Conservation (phyloP, 2,329 filamentous ascomycete species). For the Botrytis medusae region DNA sequence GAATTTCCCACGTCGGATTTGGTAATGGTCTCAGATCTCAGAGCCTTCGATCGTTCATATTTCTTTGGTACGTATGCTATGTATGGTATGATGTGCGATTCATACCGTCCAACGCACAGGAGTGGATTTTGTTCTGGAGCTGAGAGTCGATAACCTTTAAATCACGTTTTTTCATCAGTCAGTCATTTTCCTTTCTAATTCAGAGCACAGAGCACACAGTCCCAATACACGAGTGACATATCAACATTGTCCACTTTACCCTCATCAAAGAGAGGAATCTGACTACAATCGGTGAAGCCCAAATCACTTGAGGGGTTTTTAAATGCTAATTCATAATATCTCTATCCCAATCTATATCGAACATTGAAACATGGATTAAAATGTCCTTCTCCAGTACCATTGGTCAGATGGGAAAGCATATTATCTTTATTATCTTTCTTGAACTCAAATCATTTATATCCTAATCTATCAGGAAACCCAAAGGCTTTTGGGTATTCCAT, state of each 20-base stretch:
- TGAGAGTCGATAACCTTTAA: not conserved
- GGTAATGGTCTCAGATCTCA: not conserved
- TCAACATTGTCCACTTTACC: not conserved
- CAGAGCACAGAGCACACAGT: not conserved
- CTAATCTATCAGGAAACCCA: not conserved
- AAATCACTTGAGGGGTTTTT: not conserved
- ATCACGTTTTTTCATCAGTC: not conserved
- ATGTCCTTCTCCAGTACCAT: not conserved
- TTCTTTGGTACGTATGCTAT: not conserved
- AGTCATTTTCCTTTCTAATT: not conserved
- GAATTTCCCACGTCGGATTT: not conserved
- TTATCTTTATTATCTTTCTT: not conserved
- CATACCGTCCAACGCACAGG: not conserved
- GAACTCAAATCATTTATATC: not conserved
- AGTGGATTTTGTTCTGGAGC: not conserved
- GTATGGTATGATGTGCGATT: not conserved
- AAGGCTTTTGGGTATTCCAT: not conserved
- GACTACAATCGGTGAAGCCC: not conserved
- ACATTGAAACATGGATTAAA: not conserved
- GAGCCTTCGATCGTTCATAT: not conserved
- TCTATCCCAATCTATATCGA: not conserved
- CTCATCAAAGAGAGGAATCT: not conserved
- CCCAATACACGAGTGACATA: not conserved
- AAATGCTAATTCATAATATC: not conserved
- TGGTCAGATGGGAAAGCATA: not conserved